phyloP scores from a whole-genome alignment of 768 basidiomycete species.

The Rhodosporidiobolus sp. region DNA sequence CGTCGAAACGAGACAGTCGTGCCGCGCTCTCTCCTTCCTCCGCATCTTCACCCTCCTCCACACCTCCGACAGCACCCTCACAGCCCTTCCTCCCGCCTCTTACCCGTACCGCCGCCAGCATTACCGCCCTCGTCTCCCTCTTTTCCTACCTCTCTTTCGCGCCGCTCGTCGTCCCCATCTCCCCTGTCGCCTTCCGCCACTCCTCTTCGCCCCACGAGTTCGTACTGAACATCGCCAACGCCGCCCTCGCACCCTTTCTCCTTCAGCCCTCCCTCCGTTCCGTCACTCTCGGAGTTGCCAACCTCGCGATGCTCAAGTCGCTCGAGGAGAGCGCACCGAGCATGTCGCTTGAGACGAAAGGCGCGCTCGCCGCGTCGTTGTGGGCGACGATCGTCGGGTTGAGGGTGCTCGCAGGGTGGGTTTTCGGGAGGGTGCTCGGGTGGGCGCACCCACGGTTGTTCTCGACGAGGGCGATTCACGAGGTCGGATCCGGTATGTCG shows the following conservation, averaged over 20 bases:
- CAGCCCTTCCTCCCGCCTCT: not conserved
- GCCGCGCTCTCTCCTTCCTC: not conserved
- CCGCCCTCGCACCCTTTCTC: constrained; percentile 18
- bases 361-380: not conserved
- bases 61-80: not conserved
- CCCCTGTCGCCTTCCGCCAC: constrained; percentile 20
- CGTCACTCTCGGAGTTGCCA: not conserved
- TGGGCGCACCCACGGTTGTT: constrained; percentile 25
- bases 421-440: constrained; percentile 24
- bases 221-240: constrained; percentile 1
- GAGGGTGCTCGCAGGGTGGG: not conserved
- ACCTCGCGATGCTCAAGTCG: not conserved
- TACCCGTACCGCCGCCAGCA: not conserved
- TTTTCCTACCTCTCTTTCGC: not conserved
- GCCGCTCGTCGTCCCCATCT: constrained; percentile 6
- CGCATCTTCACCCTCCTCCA: constrained; percentile 1
- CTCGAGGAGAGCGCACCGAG: not conserved
- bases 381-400: constrained; percentile 21
- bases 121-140: constrained; percentile 4
- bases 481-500: constrained; percentile 20
- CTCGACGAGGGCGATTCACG: constrained; percentile 25
- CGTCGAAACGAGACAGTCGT: not conserved
- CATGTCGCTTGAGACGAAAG: not conserved
- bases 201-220: not conserved
- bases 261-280: not conserved